Base-by-base conservation (phyloP, 2,329 filamentous ascomycete species). In the Nemania sp. region DNA sequence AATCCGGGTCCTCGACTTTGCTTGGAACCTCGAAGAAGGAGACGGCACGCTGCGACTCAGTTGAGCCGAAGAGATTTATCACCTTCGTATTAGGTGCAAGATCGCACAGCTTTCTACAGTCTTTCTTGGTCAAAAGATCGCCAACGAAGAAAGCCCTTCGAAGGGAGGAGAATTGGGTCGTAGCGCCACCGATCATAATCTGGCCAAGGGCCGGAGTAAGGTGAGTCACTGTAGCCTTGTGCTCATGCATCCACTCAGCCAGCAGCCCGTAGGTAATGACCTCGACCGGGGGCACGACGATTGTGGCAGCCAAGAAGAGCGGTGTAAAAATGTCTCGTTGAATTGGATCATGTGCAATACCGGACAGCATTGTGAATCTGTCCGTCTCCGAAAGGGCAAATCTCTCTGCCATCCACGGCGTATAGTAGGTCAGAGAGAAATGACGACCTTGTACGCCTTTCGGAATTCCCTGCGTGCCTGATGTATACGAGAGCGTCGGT, bases 121-220 rank as follows among this genome's bases (percentile, higher is more conserved):
- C 93, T 66, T 85, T 81, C 68, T 86, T 96, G 59, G 91, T 95
- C 42, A 97, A 73, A 28, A 97, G 78, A 67, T 97, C 93, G 26
- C 94, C 94, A 1, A 97, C 93, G 59, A 93, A 97, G 77, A 97
- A 93, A 15, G 86, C 91, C 52, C 84, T 79, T 53, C 87, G 80
- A n/a, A 97, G 77, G 11, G 81, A 78, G 1, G 90, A 88, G 66
- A 97, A 95, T 61, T 89, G 73, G 0, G 90, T 86, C 3, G 77
- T 86, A 20, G 91, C 89, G 61, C 89, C 90, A 37, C 91, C 92
- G n/a, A 93, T 86, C 2, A 97, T 76, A 57, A 97, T 94, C 64
- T 97, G 90, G 50, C 92, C 92, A 92, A 97, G 97, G 52, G 94
- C 94, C 8, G 94, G 94, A 1, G 94, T 99, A 33, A 97, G 75